Evolutionary conservation across 2,329 filamentous ascomycete genomes (phyloP).

Genomic region (Chalara sp.): DNA sequence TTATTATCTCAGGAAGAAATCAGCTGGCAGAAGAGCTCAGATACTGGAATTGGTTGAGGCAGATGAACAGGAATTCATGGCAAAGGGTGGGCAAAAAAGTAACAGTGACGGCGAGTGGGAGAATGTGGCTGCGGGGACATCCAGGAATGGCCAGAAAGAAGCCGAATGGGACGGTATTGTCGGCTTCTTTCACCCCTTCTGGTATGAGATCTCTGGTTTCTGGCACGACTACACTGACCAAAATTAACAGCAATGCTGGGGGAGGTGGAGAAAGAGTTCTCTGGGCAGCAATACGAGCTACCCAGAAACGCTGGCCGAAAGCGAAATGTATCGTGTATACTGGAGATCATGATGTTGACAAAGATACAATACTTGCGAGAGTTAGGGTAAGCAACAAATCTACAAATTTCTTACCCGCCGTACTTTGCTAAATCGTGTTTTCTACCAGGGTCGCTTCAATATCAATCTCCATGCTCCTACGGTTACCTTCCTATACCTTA

Average conservation of each 20-base stretch:
- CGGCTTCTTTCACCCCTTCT: constrained; percentile 97
- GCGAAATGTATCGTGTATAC: constrained; percentile 92
- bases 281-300: constrained; percentile 90
- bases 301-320: constrained; percentile 80
- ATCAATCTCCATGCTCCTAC: constrained; percentile 80
- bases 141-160: constrained; percentile 37
- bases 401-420: neutral
- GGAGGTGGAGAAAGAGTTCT: constrained; percentile 93
- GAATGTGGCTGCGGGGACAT: constrained; percentile 51
- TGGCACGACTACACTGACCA: no score
- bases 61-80: constrained; percentile 23
- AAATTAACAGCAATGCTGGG: constrained; percentile 69
- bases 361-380: constrained; percentile 67
- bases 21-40: constrained; percentile 51
- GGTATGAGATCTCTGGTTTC: constrained; percentile 41
- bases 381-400: constrained; percentile 52
- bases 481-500: constrained; percentile 83
- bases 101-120: constrained; percentile 61
- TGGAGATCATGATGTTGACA: constrained; percentile 83
- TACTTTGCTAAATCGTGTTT: neutral
- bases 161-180: constrained; percentile 77
- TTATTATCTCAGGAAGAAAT: constrained; percentile 56
- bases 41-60: constrained; percentile 45
- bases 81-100: constrained; percentile 18
- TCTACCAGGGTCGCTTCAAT: constrained; percentile 71